Evolutionary conservation across 2,329 filamentous ascomycete species (phyloP).

Genomic region (Aspergillus latus): DNA sequence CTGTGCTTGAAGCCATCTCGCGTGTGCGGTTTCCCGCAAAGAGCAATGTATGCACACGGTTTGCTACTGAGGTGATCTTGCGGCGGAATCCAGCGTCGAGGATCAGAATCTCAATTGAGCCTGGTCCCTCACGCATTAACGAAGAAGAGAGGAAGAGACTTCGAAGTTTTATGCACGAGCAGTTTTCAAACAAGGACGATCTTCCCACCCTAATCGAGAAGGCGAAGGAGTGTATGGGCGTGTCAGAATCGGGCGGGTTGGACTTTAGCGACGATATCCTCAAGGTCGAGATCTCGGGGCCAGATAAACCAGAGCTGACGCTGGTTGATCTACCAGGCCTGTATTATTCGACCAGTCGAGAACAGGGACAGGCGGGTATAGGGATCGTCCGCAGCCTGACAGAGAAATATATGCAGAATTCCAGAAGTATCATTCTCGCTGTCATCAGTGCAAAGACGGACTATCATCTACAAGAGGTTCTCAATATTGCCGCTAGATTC

Average conservation of each 20-base stretch:
- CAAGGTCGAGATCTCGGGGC: constrained; percentile 60
- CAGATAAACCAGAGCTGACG: constrained; percentile 60
- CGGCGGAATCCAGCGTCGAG: constrained; percentile 39
- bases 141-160: constrained; percentile 4
- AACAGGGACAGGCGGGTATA: constrained; percentile 55
- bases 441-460: constrained; percentile 54
- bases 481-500: constrained; percentile 46
- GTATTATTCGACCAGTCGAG: constrained; percentile 54
- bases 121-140: constrained; percentile 24
- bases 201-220: constrained; percentile 53
- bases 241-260: constrained; percentile 27
- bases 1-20: constrained; percentile 64
- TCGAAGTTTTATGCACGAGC: constrained; percentile 7
- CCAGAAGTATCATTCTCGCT: constrained; percentile 60
- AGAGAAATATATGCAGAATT: constrained; percentile 56
- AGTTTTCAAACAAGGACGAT: constrained; percentile 21
- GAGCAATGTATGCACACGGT: constrained; percentile 58
- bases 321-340: constrained; percentile 64
- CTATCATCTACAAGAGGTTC: constrained; percentile 58
- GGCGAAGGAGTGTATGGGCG: constrained; percentile 55
- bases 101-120: constrained; percentile 49
- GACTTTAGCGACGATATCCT: constrained; percentile 50
- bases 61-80: constrained; percentile 61
- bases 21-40: constrained; percentile 60
- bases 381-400: constrained; percentile 52